Percentiles rank a stretch among this genome's conserved stretches.
Evolutionary conservation across 768 basidiomycete species (phyloP).

Genomic region (Kwoniella sp.): DNA sequence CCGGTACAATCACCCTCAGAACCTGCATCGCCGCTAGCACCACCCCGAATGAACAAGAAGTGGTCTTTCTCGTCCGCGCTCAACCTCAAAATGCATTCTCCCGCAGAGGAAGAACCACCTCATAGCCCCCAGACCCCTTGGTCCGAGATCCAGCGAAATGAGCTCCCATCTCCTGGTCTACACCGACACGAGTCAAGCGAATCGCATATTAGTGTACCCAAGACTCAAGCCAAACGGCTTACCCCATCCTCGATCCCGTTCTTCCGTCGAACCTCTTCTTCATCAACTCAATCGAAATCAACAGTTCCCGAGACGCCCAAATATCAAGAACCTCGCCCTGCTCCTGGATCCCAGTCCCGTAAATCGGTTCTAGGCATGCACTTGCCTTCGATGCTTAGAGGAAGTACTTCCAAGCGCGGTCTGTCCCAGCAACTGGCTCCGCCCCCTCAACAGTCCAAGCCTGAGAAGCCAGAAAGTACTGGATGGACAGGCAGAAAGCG

Average conservation of each 20-base stretch:
- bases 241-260: slow-evolving; percentile 53
- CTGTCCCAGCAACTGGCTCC: slow-evolving; percentile 54
- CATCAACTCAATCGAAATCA: slow-evolving; percentile 37
- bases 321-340: slow-evolving; percentile 4
- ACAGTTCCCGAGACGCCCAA: slow-evolving; percentile 22
- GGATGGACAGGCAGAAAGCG: slow-evolving; percentile 51
- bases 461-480: slow-evolving; percentile 23
- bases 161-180: slow-evolving; percentile 27
- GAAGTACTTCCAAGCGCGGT: slow-evolving; percentile 78
- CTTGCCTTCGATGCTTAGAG: slow-evolving; percentile 77
- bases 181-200: slow-evolving; percentile 26
- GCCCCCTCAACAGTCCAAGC: slow-evolving; percentile 5
- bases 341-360: slow-evolving; percentile 24
- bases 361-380: slow-evolving; percentile 76
- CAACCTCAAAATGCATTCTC: slow-evolving; percentile 40
- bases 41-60: slow-evolving; percentile 51
- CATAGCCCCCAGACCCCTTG: slow-evolving; percentile 38
- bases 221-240: slow-evolving; percentile 29
- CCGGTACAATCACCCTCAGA: slow-evolving; percentile 17
- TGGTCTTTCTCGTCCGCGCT: slow-evolving; percentile 56
- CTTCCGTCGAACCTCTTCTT: slow-evolving; percentile 53
- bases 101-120: slow-evolving; percentile 50
- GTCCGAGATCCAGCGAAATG: slow-evolving; percentile 39
- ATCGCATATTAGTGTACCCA: slow-evolving; percentile 19
- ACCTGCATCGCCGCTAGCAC: slow-evolving; percentile 15